A percentile compares a stretch with the other conserved stretches of the same genome.
Evolutionary conservation across 75 land plant genomes (phyloP).

Genomic region (Cupressus sempervirens): DNA sequence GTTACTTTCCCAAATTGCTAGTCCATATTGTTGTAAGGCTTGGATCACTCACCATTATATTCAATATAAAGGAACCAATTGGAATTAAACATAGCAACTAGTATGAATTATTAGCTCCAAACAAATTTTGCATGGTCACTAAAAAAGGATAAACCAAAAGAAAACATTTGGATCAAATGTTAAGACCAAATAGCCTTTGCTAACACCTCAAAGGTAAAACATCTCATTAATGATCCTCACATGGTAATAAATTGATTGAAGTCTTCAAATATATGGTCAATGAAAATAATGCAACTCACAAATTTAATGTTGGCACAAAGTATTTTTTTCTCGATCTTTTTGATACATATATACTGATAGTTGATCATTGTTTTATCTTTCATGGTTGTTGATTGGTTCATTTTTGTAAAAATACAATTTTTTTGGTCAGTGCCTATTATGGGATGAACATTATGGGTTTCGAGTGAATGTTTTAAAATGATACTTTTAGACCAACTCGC

Average conservation of each 20-base stretch:
- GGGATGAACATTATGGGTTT: too few relatives aligned
- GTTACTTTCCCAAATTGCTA: background rate
- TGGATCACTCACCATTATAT: background rate
- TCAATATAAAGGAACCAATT: background rate
- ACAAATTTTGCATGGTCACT: background rate
- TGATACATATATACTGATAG: too few relatives aligned
- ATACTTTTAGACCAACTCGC: too few relatives aligned
- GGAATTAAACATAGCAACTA: background rate
- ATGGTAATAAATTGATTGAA: background rate
- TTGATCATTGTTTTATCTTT: too few relatives aligned
- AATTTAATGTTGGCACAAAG: background rate
- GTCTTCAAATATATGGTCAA: background rate
- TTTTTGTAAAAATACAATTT: too few relatives aligned
- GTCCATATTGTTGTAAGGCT: background rate
- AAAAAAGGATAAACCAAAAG: background rate
- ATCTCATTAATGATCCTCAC: background rate
- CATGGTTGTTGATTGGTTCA: too few relatives aligned
- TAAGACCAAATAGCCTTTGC: background rate
- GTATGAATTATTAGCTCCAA: background rate
- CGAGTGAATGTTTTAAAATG: too few relatives aligned
- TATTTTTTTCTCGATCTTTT: background rate
- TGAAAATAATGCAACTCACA: background rate
- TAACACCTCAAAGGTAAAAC: background rate
- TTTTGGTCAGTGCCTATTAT: too few relatives aligned
- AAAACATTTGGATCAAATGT: background rate